Base-by-base conservation (phyloP, 768 basidiomycete species). In the Lentinula guzmanii region DNA sequence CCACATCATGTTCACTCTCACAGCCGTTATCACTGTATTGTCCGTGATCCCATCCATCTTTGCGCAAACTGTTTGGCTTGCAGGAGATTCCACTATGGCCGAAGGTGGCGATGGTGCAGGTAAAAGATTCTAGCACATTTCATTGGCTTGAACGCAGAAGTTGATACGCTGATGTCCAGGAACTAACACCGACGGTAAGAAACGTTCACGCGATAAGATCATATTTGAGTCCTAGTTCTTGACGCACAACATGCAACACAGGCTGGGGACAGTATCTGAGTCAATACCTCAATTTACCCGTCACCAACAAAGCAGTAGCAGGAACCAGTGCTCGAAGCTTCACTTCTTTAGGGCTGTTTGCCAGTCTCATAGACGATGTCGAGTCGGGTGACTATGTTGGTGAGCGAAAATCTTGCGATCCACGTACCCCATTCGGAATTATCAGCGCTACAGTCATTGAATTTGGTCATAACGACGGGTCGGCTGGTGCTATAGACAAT, bases 1-100 rank as follows among this genome's bases (percentile, higher is more conserved):
- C 13, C 6, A 42, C 13, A 41, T 8, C 15, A 52, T 52, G 59
- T 51, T 60, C 16, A 24, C 51, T 37, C 50, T 52, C 5, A 41
- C 50, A 33, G 5, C 41, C 10, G 16, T 13, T 18, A 7, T 2
- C 9, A 8, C 11, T 9, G 15, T 59, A 15, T 45, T 59, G 8
- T 46, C 58, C 13, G 1, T 52, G 28, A 24, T 60, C 15, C 51
- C 59, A 5, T 18, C 31, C 10, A 42, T 42, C 13, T 37, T 60
- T 11, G 37, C 48, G 39, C 77, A 79, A 61, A 77, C 74, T 18
- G 70, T 80, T 6, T 79, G 77, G 60, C 62, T 79, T 41, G 79
- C 77, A 0, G 78, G 79, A 8, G 78, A 80, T 64, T 77, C 75
- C 5, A 80, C 77, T 3, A 78, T 78, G 79, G 79, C 78, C 0